Evolutionary conservation across 345 rosid species (phyloP).

Genomic region (Boechera retrofracta): DNA sequence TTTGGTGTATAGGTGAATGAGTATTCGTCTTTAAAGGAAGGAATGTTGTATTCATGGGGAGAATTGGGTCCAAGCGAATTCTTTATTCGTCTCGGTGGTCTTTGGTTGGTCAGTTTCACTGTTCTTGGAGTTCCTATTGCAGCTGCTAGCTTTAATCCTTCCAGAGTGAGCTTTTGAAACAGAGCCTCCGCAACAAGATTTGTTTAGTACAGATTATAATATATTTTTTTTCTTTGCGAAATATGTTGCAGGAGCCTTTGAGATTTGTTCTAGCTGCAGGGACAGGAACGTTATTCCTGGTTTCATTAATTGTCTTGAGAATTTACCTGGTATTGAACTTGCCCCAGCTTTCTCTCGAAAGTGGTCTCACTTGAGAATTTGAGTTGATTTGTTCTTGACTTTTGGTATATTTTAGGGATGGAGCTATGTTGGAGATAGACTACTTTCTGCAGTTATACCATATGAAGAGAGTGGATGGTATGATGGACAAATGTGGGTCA

Average conservation of each 20-base stretch:
- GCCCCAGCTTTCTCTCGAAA: neutral
- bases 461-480: constrained; percentile 99
- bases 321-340: constrained; percentile 70
- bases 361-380: neutral
- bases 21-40: constrained; percentile 84
- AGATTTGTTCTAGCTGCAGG: constrained; percentile 90
- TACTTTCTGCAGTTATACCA: constrained; percentile 90
- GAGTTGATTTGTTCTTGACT: constrained; percentile 3
- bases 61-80: constrained; percentile 70
- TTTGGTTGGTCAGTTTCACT: constrained; percentile 79
- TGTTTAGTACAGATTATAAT: neutral
- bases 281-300: constrained; percentile 87
- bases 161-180: constrained; percentile 56
- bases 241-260: constrained; percentile 74
- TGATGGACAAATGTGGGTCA: constrained; percentile 98
- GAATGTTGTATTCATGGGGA: constrained; percentile 86
- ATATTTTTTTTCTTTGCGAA: neutral
- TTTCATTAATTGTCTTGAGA: constrained; percentile 76
- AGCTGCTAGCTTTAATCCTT: constrained; percentile 95
- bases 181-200: constrained; percentile 8
- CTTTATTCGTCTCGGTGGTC: constrained; percentile 85
- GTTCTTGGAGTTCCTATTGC: constrained; percentile 90
- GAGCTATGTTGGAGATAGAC: constrained; percentile 96
- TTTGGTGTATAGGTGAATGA: constrained; percentile 70
- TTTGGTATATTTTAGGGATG: constrained; percentile 68